phyloP scores from a whole-genome alignment of 2,329 filamentous ascomycete genomes.

The Nemania diffusa region DNA sequence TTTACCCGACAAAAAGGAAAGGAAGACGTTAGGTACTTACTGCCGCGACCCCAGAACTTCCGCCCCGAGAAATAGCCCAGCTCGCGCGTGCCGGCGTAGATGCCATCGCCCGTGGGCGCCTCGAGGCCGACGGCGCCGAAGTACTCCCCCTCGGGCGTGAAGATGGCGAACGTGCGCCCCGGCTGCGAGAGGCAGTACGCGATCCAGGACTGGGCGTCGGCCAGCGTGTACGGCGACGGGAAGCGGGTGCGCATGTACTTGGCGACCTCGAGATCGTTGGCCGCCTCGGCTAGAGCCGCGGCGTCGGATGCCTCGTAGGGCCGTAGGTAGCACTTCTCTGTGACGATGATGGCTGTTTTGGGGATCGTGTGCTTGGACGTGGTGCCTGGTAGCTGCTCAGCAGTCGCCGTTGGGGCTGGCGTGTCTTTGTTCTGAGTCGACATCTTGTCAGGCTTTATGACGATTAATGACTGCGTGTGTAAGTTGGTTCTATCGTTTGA shows the following conservation, averaged over 20 bases:
- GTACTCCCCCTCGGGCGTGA: constrained; percentile 42
- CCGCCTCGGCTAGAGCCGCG: constrained; percentile 47
- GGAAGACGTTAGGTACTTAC: constrained; percentile 46
- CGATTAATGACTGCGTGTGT: background rate
- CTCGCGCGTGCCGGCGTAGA: constrained; percentile 57
- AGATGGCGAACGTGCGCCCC: constrained; percentile 24
- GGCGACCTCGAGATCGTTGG: constrained; percentile 54
- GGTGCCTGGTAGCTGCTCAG: background rate
- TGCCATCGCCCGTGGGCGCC: constrained; percentile 50
- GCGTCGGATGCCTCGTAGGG: constrained; percentile 55
- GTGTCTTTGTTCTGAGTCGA: background rate
- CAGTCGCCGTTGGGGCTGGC: background rate
- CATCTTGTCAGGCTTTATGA: background rate
- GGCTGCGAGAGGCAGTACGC: constrained; percentile 21
- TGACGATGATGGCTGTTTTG: constrained; percentile 45
- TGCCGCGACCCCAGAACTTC: constrained; percentile 58
- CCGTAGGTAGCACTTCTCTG: constrained; percentile 53
- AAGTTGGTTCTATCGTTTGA: background rate
- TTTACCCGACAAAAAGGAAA: background rate
- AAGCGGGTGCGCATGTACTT: constrained; percentile 56
- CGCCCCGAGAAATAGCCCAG: constrained; percentile 61
- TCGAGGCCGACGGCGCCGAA: constrained; percentile 57
- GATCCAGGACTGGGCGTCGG: constrained; percentile 48
- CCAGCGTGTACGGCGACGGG: constrained; percentile 58
- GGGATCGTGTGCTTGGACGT: constrained; percentile 21